These are phyloP conservation scores for Monosporascus sp. DNA, from an alignment of 2,329 filamentous ascomycete species.

Conservation along the genomic window DNA sequence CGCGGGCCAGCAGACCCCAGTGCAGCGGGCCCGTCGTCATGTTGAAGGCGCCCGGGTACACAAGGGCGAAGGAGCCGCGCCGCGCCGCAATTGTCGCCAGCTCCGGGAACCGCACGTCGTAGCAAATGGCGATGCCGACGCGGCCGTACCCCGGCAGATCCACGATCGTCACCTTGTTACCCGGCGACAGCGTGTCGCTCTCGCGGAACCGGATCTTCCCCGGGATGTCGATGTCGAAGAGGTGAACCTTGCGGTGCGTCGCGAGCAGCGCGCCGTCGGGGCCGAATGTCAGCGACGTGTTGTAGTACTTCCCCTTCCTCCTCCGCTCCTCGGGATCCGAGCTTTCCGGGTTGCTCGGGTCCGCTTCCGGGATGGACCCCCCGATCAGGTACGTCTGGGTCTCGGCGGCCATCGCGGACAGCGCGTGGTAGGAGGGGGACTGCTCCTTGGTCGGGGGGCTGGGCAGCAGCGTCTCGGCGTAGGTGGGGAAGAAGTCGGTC, in stretches of 20 bases:
- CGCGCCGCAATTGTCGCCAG: slow-evolving; percentile 84
- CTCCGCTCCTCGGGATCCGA: too few species aligned
- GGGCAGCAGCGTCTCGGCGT: slow-evolving; percentile 81
- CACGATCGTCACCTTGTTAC: slow-evolving; percentile 78
- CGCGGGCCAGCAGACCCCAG: slow-evolving; percentile 79
- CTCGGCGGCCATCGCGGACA: slow-evolving; percentile 74
- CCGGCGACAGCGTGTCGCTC: slow-evolving; percentile 80
- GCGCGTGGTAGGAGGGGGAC: slow-evolving; percentile 79
- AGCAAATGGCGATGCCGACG: slow-evolving; percentile 89
- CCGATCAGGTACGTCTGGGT: slow-evolving; percentile 78
- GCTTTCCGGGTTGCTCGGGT: slow-evolving; percentile 31
- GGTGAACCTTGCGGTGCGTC: slow-evolving; percentile 86
- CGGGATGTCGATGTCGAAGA: slow-evolving; percentile 97
- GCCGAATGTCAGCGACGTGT: slow-evolving; percentile 80
- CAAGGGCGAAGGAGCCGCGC: slow-evolving; percentile 76
- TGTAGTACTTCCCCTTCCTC: slow-evolving; percentile 63
- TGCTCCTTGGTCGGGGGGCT: slow-evolving; percentile 65
- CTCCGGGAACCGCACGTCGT: slow-evolving; percentile 95
- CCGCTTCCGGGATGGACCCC: slow-evolving; percentile 85
- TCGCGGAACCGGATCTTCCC: slow-evolving; percentile 90
- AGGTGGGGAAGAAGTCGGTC: slow-evolving; percentile 80
- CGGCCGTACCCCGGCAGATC: slow-evolving; percentile 85
- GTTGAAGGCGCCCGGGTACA: slow-evolving; percentile 98
- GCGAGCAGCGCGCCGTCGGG: slow-evolving; percentile 76
- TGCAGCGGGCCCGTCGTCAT: slow-evolving; percentile 86